Base-by-base conservation (phyloP, 192 early-diverging fungal genomes). In the Coemansia sp. region DNA sequence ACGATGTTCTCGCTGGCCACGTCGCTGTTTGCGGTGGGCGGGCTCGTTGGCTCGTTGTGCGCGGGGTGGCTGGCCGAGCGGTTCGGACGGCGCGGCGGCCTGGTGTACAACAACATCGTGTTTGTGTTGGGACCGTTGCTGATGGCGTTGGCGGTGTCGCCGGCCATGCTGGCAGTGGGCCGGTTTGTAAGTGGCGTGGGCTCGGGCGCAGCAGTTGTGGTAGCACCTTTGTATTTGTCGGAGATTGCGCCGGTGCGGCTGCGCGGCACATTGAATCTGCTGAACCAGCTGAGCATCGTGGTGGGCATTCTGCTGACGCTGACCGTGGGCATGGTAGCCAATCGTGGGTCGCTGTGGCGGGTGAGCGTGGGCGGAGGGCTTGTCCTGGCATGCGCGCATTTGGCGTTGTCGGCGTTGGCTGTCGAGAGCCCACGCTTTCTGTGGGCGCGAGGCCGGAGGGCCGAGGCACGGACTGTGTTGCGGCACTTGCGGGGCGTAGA, bases 251-350 rank as follows among this genome's bases (percentile, higher is more conserved):
- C 94, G 1, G 71, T 85, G 25, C 76, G 75, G 12, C 72, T 81
- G 23, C 80, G 92, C 6, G 94, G 94, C 3, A 80, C 83, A 15
- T 83, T 94, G 28, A 92, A 85, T 71, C 68, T 89, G 22, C 72
- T 90, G 59, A 94, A 93, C 74, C 94, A 97, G 74, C 66, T 93
- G 56, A 87, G 89, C 26, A 92, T 94, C 55, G 93, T 95, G 9
- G 54, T 87, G 9, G 94, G 94, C 10, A 89, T 97, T 66, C 71
- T 97, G 17, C 63, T 85, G 6, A 81, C 92, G 1, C 92, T 92
- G 56, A 67, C 82, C 8, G 64, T 87, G 12, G 91, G 89, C 15
- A 73, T 90, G 54, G 85, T 82, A 28, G 75, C 83, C 37, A 89
- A 88, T 20, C 85, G 77, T 2, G 58, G 82, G 5, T 69, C 85